phyloP scores from a whole-genome alignment of 352 stramenopile genomes.

The Pelagophyceae sp. region DNA sequence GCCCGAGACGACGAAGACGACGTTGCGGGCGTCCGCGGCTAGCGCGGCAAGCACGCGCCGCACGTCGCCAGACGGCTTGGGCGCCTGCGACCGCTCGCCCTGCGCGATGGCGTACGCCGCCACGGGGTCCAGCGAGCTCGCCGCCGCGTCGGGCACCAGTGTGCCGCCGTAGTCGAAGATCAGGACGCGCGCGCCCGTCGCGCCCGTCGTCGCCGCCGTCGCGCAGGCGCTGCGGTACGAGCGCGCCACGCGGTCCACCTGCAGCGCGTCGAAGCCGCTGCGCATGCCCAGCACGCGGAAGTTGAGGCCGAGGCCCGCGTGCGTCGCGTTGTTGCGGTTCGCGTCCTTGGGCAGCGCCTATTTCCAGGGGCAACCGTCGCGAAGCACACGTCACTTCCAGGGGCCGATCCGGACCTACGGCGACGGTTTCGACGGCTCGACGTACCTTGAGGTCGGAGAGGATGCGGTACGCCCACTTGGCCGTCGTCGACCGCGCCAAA shows the following conservation, averaged over 20 bases:
- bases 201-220: slow-evolving; percentile 32
- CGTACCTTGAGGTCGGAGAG: slow-evolving; percentile 86
- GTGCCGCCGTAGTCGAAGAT: slow-evolving; percentile 98
- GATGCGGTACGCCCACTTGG: slow-evolving; percentile 91
- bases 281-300: slow-evolving; percentile 94
- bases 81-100: slow-evolving; percentile 19
- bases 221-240: slow-evolving; percentile 57
- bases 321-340: slow-evolving; percentile 10
- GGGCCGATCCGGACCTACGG: no score
- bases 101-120: slow-evolving; percentile 60
- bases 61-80: slow-evolving; percentile 54
- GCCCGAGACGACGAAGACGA: slow-evolving; percentile 96
- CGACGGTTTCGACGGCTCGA: no score
- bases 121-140: slow-evolving; percentile 11
- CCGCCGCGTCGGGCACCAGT: slow-evolving; percentile 68
- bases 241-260: slow-evolving; percentile 73
- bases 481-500: slow-evolving; percentile 84
- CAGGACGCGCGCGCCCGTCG: slow-evolving; percentile 62
- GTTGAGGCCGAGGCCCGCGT: slow-evolving; percentile 82
- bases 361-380: no score
- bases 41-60: slow-evolving; percentile 75
- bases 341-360: slow-evolving; percentile 1
- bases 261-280: slow-evolving; percentile 83
- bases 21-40: slow-evolving; percentile 87
- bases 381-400: no score